Evolutionary conservation across 2,329 filamentous ascomycete genomes (phyloP).

Genomic region (Rhinocladiella similis): DNA sequence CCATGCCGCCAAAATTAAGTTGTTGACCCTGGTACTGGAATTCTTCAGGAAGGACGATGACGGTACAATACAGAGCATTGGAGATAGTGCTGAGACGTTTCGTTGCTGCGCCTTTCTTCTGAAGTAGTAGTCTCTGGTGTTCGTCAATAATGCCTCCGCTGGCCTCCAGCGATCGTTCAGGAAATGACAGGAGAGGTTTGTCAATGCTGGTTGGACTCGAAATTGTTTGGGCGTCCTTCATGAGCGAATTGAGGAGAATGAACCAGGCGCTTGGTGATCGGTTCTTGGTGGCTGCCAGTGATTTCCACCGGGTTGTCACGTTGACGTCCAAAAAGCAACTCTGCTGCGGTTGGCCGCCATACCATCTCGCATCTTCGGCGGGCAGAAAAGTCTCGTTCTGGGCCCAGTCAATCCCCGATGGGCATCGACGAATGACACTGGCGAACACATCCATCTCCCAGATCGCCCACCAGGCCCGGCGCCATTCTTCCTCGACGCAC

Average conservation of each 20-base stretch:
- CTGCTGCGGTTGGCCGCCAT: constrained; percentile 22
- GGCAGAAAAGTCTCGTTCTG: constrained; percentile 41
- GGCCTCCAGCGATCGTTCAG: constrained; percentile 5
- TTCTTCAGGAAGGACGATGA: constrained; percentile 32
- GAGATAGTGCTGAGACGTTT: constrained; percentile 31
- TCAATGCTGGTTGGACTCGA: constrained; percentile 33
- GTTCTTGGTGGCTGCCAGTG: constrained; percentile 34
- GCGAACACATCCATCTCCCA: constrained; percentile 48
- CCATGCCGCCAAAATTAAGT: constrained; percentile 32
- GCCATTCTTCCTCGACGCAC: constrained; percentile 37
- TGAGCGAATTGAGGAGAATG: constrained; percentile 42
- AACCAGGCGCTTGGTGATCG: constrained; percentile 41
- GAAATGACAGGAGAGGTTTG: not conserved
- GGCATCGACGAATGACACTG: constrained; percentile 40
- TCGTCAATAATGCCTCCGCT: not conserved
- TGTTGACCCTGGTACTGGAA: constrained; percentile 35
- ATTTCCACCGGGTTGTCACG: constrained; percentile 33
- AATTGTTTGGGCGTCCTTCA: constrained; percentile 40
- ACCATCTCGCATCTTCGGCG: constrained; percentile 39
- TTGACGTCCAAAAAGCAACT: constrained; percentile 36
- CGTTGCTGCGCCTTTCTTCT: not conserved
- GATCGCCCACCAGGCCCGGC: constrained; percentile 44
- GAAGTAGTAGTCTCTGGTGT: not conserved
- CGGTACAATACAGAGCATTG: constrained; percentile 24
- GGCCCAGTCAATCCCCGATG: constrained; percentile 38